These are phyloP conservation scores for Austroboletus niveus DNA, from an alignment of 1,284 basidiomycete genomes.

Conservation along the genomic window DNA sequence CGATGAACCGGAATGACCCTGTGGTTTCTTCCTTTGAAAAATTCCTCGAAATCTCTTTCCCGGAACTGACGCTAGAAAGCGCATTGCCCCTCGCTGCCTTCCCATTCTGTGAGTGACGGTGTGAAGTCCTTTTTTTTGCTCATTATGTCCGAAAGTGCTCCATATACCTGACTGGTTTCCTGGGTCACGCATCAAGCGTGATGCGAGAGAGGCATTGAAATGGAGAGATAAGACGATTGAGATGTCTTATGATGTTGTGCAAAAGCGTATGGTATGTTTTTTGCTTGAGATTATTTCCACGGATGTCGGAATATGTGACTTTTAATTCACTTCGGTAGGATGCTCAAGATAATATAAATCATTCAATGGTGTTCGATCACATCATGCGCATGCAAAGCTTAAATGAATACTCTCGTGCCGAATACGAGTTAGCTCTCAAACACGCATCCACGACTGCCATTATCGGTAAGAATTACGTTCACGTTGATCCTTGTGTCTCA, in stretches of 20 bases:
- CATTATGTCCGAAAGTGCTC: conserved; percentile 8
- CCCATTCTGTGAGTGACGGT: conserved; percentile 18
- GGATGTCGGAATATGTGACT: background rate
- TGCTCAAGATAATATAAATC: background rate
- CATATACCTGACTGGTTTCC: conserved; percentile 19
- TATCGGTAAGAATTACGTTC: conserved; percentile 4
- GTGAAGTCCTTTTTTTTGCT: background rate
- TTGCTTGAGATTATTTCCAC: too few species aligned
- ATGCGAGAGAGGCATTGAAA: background rate
- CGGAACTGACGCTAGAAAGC: background rate
- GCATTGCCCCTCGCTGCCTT: conserved; percentile 9
- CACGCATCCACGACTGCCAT: conserved; percentile 1
- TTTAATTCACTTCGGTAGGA: background rate
- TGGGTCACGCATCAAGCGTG: conserved; percentile 7
- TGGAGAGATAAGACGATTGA: conserved; percentile 7
- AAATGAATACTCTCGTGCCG: background rate
- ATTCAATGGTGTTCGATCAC: conserved; percentile 15
- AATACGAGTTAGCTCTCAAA: conserved; percentile 13
- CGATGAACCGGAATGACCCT: conserved; percentile 10
- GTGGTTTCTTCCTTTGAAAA: conserved; percentile 7
- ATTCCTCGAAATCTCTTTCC: background rate
- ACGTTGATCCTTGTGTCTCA: too few species aligned
- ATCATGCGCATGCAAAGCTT: conserved; percentile 10
- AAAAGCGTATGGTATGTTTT: conserved; percentile 10
- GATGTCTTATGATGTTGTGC: conserved; percentile 14